Base-by-base conservation (phyloP, 1,284 basidiomycete genomes). In the Malassezia psittaci region DNA sequence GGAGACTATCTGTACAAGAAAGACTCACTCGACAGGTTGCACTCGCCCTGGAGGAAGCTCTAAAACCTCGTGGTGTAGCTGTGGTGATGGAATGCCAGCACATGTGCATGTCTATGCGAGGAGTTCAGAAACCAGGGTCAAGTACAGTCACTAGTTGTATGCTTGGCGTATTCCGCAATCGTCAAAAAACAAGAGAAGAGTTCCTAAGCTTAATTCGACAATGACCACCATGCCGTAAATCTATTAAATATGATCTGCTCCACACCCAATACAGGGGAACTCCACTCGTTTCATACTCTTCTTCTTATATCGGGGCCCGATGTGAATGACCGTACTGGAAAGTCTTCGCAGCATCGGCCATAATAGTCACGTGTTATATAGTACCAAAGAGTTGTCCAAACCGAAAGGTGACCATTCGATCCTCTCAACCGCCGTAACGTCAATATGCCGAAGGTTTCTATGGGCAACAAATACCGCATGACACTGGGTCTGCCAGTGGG, bases 91-190 rank as follows among this genome's bases (percentile, higher is more conserved):
- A 67, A 48, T 62, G 57, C 71, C 93, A 90, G 38, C 94, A 99
- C 78, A 82, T 98, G 78, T 99, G 94, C 75, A 99, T 99, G 94
- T 90, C 91, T 1, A 98, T 98, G 91, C 85, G 94, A 57, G 94
- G 94, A 39, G 94, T 99, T 1, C 94, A 99, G 77, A 99, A 99
- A 77, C 93, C 93, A 2, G 93, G 94, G 29, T 83, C 93, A 7
- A 83, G 86, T 18, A 98, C 94, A 0, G 87, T 94, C 34, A 98
- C 94, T 1, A 91, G 88, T n/a, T 96, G 91, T 66, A 99, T 99
- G 94, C 80, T 96, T 52, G 94, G 94, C 11, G 94, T 89, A 70
- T 99, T 99, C 82, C 83, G 94, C 52, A 86, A 88, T 12, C 87
- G 90, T 65, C 90, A 94, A 76, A 98, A 98, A 79, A 98, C 94